Percentiles rank a stretch among this genome's conserved stretches.
These are phyloP conservation scores for Termitomyces sp. DNA, from an alignment of 768 basidiomycete species.

Conservation along the genomic window DNA sequence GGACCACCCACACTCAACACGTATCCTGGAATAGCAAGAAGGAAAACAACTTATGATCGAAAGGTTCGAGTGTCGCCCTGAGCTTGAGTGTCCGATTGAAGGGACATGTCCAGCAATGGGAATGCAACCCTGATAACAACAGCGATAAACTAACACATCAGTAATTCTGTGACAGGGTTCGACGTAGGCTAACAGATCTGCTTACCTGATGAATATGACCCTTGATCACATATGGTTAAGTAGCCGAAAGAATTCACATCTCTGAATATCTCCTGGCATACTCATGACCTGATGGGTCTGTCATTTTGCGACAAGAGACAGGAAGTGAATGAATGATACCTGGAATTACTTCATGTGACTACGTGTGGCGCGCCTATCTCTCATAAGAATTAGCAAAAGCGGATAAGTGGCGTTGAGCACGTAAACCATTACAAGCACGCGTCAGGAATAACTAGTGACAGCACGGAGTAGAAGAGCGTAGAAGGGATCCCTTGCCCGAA, in stretches of 20 bases:
- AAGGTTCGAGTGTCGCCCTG: background rate
- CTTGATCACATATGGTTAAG: constrained; percentile 16
- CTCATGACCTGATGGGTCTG: constrained; percentile 14
- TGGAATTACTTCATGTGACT: constrained; percentile 17
- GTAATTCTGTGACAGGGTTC: constrained; percentile 14
- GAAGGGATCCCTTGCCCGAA: constrained; percentile 26
- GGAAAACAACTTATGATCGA: constrained; percentile 1
- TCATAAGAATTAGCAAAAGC: constrained; percentile 19
- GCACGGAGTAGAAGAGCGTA: constrained; percentile 20
- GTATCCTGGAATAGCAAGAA: constrained; percentile 1
- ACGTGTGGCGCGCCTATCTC: constrained; percentile 24
- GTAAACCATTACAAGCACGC: constrained; percentile 30
- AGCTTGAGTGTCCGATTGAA: background rate
- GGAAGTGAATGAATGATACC: constrained; percentile 16
- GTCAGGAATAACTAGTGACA: constrained; percentile 21
- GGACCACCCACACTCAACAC: background rate
- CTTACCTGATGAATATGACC: constrained; percentile 2
- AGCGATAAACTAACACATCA: constrained; percentile 6
- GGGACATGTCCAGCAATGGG: constrained; percentile 3
- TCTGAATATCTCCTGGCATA: constrained; percentile 7
- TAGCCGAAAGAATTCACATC: constrained; percentile 17
- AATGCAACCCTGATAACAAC: constrained; percentile 9
- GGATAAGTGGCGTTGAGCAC: constrained; percentile 39
- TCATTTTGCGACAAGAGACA: constrained; percentile 13
- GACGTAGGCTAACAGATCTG: constrained; percentile 7